Evolutionary conservation across 106 monocot genomes (phyloP), one percentile per base, ranked within the genome.

Genomic region (Platanthera guangdongensis): DNA sequence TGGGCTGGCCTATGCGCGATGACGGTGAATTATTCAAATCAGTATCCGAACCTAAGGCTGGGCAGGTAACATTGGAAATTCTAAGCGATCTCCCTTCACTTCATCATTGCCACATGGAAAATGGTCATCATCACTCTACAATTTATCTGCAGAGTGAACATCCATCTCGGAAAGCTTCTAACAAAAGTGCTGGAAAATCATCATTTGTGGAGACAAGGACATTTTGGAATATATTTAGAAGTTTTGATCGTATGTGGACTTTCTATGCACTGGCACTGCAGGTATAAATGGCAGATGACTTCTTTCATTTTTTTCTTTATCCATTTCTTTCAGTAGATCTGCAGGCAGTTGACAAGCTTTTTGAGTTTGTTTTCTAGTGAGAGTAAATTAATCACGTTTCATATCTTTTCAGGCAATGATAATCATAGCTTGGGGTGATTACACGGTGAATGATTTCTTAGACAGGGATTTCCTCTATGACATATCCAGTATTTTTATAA

Each of bases 171-270:
- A 86, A 49, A 62, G 76, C 22, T 50, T 83, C 85, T 15, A 72
- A 32, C 48, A 85, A 83, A 85, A 90, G 94, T 68, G 85, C 88
- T 9, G 94, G 99, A n/a, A 99, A 99, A 80, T 84, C 90, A 76
- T 88, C 90, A 78, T 99, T 99, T 78, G 90, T 99, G 52, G 99
- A 99, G 78, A 90, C 92, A 9, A 90, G 99, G 76, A 94, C 94
- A 63, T 99, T 99, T 90, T 99, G 99, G 99, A 92, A 99, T 51
- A 88, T 94, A 50, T 99, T 90, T 77, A 73, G 99, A 81, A 99
- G 99, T 80, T 99, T 99, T 88, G 99, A 99, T 83, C 94, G 99
- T 14, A 57, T 99, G 77, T 99, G 99, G 99, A 99, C 94, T 6
- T 99, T 99, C 64, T 92, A 94, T 82, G 64, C 82, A 18, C 52